Conservation (phyloP, 371 early-diverging fungal species). For the Mucor indicus region DNA sequence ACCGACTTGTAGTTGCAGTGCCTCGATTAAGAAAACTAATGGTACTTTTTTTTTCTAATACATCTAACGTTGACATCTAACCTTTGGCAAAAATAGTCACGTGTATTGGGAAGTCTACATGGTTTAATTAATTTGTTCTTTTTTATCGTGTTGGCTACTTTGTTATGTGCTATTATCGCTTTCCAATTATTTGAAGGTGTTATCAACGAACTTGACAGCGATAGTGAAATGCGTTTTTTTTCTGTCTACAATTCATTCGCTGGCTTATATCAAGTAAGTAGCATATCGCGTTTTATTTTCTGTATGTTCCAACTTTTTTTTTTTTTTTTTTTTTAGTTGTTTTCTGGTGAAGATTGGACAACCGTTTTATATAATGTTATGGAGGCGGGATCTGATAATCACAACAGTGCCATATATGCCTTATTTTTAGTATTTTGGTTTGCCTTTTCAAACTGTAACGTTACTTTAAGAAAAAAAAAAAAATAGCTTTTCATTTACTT, state of each 20-base stretch:
- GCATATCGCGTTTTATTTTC: too few relatives aligned
- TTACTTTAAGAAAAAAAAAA: not conserved
- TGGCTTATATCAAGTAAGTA: slow-evolving; percentile 55
- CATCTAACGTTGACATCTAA: too few relatives aligned
- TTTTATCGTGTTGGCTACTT: slow-evolving; percentile 57
- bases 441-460: slow-evolving; percentile 66
- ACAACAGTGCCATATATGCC: slow-evolving; percentile 47
- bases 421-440: slow-evolving; percentile 61
- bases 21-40: slow-evolving; percentile 55
- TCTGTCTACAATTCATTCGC: slow-evolving; percentile 64
- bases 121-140: slow-evolving; percentile 63
- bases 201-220: slow-evolving; percentile 38
- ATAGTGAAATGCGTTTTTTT: slow-evolving; percentile 52
- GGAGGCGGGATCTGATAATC: slow-evolving; percentile 33
- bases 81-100: too few relatives aligned
- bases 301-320: too few relatives aligned
- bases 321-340: slow-evolving; percentile 33
- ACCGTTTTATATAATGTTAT: slow-evolving; percentile 57
- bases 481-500: too few relatives aligned
- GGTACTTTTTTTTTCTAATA: slow-evolving; percentile 27
- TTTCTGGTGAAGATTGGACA: slow-evolving; percentile 73
- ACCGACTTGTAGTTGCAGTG: slow-evolving; percentile 55
- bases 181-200: slow-evolving; percentile 49
- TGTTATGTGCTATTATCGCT: slow-evolving; percentile 56
- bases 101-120: slow-evolving; percentile 57